Conservation (phyloP, 2,329 filamentous ascomycete genomes). For the Trichoderma koningii region DNA sequence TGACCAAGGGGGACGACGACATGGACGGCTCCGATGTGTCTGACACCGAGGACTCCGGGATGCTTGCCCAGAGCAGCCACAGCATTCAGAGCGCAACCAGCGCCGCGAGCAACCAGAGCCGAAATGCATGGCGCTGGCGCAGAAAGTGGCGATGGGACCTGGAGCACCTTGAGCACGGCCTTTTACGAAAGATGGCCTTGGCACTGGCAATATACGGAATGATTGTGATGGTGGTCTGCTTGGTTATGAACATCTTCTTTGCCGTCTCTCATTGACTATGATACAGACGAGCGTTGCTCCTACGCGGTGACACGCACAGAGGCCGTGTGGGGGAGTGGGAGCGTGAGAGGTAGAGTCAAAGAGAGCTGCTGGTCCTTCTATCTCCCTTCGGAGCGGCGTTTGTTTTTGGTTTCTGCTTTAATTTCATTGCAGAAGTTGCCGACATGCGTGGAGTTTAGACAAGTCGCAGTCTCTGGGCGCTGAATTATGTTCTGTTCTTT, state of each 20-base stretch:
- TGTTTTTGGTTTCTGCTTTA: neutral
- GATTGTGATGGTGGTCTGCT: slow-evolving; percentile 84
- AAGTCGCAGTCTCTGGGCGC: slow-evolving; percentile 28
- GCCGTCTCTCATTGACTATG: slow-evolving; percentile 59
- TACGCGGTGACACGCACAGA: neutral
- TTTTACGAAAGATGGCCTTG: slow-evolving; percentile 72
- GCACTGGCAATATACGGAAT: slow-evolving; percentile 80
- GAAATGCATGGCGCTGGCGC: slow-evolving; percentile 53
- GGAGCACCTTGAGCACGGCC: slow-evolving; percentile 63
- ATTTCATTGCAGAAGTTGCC: neutral
- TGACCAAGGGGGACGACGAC: slow-evolving; percentile 90
- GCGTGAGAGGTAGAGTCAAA: neutral
- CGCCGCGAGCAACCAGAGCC: slow-evolving; percentile 37
- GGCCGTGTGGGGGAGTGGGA: neutral
- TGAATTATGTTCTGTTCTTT: slow-evolving; percentile 14
- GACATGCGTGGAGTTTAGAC: slow-evolving; percentile 33
- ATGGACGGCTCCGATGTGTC: slow-evolving; percentile 59
- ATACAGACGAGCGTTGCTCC: neutral
- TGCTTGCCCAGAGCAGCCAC: slow-evolving; percentile 49
- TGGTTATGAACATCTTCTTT: slow-evolving; percentile 84
- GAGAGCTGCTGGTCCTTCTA: neutral
- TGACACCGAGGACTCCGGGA: slow-evolving; percentile 52
- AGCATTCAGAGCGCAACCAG: slow-evolving; percentile 49
- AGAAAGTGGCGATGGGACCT: slow-evolving; percentile 62
- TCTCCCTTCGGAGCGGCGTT: neutral